Evolutionary conservation across 2,329 filamentous ascomycete genomes (phyloP), one percentile per base, ranked within the genome.

Genomic region (Clonostachys byssicola): DNA sequence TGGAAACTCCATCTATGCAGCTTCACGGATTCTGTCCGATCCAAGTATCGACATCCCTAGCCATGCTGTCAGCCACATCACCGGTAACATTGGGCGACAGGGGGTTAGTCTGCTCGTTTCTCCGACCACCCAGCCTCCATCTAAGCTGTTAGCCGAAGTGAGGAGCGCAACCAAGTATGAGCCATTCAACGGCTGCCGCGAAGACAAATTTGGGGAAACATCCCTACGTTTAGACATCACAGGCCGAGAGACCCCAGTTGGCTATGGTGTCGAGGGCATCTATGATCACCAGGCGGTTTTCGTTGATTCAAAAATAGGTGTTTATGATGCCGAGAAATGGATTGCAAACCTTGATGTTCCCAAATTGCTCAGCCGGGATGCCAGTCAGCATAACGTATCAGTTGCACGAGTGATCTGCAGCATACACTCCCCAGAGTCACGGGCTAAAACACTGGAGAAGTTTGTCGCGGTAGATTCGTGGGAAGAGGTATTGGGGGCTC

Each of bases 311-410:
- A 35, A 18, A 16, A 33, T 45, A 12, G 16, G 34, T 9, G 43
- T 45, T 12, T 35, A 45, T 17, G 33, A 45, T 17, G 17, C 33
- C 16, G 43, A 6, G 9, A n/a, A n/a, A 17, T 45, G 43, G 43
- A 35, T 45, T 12, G 43, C 34, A 14, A 8, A 45, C 20, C 33
- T 45, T 8, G 59, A 64, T 39, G 63, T 68, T 16, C 18, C 40
- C 16, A 23, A 23, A 14, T 8, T 42, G 3, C 40, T 42, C n/a
- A n/a, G 17, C 36, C n/a, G 36, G 36, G 17, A 39, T 2, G 14
- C 17, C 14, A 12, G 17, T n/a, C 36, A 39, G 4, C 36, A 8
- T 8, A n/a, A 18, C 14, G 14, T 39, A n/a, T 18, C 36, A 18
- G 17, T 39, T 8, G 36, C 14, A 12, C 36, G 36, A 3, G 17